phyloP scores from a whole-genome alignment of 2,329 filamentous ascomycete species.

The Saccharata proteae region DNA sequence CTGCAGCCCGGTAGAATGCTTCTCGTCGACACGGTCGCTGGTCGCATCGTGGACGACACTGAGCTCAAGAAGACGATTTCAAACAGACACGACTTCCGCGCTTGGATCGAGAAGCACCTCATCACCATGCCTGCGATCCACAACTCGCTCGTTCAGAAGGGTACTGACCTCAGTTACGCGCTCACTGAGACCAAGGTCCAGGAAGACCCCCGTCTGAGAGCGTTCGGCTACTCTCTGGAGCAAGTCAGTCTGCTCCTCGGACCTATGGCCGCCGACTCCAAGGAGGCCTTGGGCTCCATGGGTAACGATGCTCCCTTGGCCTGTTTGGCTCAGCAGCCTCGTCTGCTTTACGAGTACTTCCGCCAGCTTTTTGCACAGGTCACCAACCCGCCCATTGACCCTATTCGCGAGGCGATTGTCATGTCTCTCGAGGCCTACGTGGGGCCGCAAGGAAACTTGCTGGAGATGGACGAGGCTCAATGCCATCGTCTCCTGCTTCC shows the following conservation, averaged over 20 bases:
- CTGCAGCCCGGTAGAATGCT: constrained; percentile 93
- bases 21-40: constrained; percentile 79
- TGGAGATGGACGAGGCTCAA: constrained; percentile 86
- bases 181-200: constrained; percentile 62
- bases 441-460: constrained; percentile 84
- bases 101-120: constrained; percentile 79
- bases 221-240: constrained; percentile 91
- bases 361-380: constrained; percentile 95
- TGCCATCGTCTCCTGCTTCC: constrained; percentile 76
- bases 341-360: constrained; percentile 92
- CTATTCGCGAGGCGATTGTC: constrained; percentile 92
- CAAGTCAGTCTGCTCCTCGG: constrained; percentile 85
- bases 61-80: constrained; percentile 85
- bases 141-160: constrained; percentile 45
- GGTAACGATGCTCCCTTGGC: constrained; percentile 91
- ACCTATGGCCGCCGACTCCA: constrained; percentile 94
- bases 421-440: constrained; percentile 97
- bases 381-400: constrained; percentile 94
- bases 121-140: constrained; percentile 68
- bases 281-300: constrained; percentile 95
- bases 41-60: constrained; percentile 85
- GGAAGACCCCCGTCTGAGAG: constrained; percentile 69
- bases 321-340: constrained; percentile 79
- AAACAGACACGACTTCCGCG: constrained; percentile 74
- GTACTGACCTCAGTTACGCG: constrained; percentile 52